phyloP scores from a whole-genome alignment of 2,329 filamentous ascomycete genomes.

The Aciculosporium take region DNA sequence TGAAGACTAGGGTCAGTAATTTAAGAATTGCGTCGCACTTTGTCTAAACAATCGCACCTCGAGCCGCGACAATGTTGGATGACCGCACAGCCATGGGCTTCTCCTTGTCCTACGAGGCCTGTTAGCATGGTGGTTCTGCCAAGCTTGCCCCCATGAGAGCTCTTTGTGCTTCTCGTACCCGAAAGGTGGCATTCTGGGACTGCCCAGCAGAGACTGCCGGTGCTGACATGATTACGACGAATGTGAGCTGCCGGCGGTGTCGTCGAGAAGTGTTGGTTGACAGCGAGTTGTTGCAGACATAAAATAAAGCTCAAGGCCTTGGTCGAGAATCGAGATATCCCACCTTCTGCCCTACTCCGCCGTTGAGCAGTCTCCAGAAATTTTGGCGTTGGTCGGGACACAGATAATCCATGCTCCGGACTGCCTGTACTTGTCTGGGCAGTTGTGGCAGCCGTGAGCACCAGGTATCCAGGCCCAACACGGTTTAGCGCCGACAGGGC shows the following conservation, averaged over 20 bases:
- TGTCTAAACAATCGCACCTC: slow-evolving; percentile 46
- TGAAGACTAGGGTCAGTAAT: slow-evolving; percentile 20
- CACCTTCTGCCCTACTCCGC: slow-evolving; percentile 26
- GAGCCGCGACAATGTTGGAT: slow-evolving; percentile 90
- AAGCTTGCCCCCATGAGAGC: slow-evolving; percentile 12
- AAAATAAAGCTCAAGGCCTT: slow-evolving; percentile 12
- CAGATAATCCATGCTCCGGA: slow-evolving; percentile 26
- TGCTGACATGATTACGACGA: slow-evolving; percentile 33
- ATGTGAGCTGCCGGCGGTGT: slow-evolving; percentile 16
- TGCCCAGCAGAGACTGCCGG: slow-evolving; percentile 22
- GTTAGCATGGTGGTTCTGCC: slow-evolving; percentile 23
- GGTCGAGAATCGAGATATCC: slow-evolving; percentile 24
- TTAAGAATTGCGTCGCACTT: not conserved
- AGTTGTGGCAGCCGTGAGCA: slow-evolving; percentile 3
- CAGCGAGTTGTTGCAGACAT: slow-evolving; percentile 17
- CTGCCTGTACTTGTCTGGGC: slow-evolving; percentile 7
- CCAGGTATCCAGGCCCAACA: slow-evolving; percentile 7
- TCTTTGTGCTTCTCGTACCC: slow-evolving; percentile 28
- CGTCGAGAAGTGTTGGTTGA: slow-evolving; percentile 16
- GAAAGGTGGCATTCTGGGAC: slow-evolving; percentile 41
- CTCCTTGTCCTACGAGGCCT: slow-evolving; percentile 60
- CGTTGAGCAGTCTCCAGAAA: slow-evolving; percentile 19
- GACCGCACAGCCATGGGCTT: slow-evolving; percentile 96
- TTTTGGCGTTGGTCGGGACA: slow-evolving; percentile 25
- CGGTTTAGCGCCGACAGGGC: slow-evolving; percentile 14